A percentile compares a stretch with the other conserved stretches of the same genome.
These are phyloP conservation scores for Beauveria bassiana DNA, from an alignment of 2,329 filamentous ascomycete genomes.

Conservation along the genomic window DNA sequence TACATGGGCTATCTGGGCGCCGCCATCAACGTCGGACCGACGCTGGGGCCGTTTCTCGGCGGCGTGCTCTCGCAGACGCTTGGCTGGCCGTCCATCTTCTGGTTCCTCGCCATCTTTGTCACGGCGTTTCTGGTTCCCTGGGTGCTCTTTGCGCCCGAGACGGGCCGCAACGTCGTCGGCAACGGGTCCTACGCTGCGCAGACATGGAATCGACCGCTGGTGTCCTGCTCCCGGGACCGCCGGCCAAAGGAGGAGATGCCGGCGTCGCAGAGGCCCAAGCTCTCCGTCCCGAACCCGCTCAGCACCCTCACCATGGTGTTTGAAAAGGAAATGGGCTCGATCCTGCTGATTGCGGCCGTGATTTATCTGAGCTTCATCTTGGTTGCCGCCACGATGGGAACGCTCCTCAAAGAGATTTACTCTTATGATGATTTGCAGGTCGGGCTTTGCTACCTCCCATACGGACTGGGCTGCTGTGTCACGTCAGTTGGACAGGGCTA, in stretches of 20 bases:
- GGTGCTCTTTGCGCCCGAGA: slow-evolving; percentile 50
- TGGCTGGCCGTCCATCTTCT: slow-evolving; percentile 62
- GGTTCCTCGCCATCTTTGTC: slow-evolving; percentile 55
- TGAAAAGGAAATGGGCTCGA: slow-evolving; percentile 50
- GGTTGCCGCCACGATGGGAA: slow-evolving; percentile 43
- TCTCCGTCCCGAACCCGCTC: slow-evolving; percentile 50
- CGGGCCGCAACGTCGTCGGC: slow-evolving; percentile 51
- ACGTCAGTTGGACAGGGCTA: slow-evolving; percentile 49
- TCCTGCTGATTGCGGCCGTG: slow-evolving; percentile 44
- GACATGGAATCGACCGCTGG: slow-evolving; percentile 48
- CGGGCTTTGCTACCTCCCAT: slow-evolving; percentile 48
- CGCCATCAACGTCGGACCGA: slow-evolving; percentile 48
- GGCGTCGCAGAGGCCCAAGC: slow-evolving; percentile 29
- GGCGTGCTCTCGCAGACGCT: slow-evolving; percentile 56
- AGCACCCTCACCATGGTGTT: slow-evolving; percentile 45
- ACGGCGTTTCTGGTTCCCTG: slow-evolving; percentile 45
- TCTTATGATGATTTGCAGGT: slow-evolving; percentile 42
- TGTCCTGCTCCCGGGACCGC: slow-evolving; percentile 39
- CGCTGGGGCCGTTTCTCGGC: slow-evolving; percentile 53
- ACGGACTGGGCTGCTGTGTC: slow-evolving; percentile 41
- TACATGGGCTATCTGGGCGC: slow-evolving; percentile 63
- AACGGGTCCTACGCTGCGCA: slow-evolving; percentile 54
- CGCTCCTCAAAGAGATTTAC: slow-evolving; percentile 44
- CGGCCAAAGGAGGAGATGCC: slow-evolving; percentile 24
- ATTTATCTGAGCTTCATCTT: slow-evolving; percentile 51